Conservation (phyloP, 116 monocot species). For the Posidonia oceanica region DNA sequence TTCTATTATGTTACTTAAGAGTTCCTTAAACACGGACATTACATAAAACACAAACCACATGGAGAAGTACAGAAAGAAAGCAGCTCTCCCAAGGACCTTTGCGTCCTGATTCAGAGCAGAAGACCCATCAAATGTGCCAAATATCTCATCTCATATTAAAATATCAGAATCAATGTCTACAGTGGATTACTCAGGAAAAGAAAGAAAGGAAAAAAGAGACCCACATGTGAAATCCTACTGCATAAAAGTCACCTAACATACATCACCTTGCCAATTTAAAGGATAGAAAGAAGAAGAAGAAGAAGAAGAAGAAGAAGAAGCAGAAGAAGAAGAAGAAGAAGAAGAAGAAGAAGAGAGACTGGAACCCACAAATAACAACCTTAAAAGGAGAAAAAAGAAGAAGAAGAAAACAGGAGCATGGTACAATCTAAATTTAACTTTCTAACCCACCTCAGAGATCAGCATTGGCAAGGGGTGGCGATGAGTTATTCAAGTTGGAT, state of each 20-base stretch:
- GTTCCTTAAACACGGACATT: neutral
- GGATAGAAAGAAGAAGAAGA: no score
- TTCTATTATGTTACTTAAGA: no score
- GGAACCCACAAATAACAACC: neutral
- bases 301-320: no score
- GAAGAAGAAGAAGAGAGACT: neutral
- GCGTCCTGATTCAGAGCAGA: constrained; percentile 3
- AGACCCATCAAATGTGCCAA: constrained; percentile 1
- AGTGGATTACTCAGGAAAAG: neutral
- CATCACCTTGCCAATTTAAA: no score
- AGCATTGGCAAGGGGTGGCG: neutral
- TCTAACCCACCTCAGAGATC: neutral
- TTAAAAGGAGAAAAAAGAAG: neutral
- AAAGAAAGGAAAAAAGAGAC: no score
- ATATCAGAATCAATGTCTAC: constrained; percentile 6
- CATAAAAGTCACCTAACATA: no score
- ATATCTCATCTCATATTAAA: constrained; percentile 3
- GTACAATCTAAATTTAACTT: no score
- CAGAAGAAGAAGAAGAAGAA: neutral
- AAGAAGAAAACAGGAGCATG: neutral
- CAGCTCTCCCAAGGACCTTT: neutral
- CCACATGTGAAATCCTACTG: no score
- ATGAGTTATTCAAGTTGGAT: constrained; percentile 7
- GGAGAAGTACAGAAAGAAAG: neutral
- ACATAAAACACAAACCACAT: neutral